Conservation (phyloP, 805 yeast genomes). For the Cyberlindnera suaveolens region DNA sequence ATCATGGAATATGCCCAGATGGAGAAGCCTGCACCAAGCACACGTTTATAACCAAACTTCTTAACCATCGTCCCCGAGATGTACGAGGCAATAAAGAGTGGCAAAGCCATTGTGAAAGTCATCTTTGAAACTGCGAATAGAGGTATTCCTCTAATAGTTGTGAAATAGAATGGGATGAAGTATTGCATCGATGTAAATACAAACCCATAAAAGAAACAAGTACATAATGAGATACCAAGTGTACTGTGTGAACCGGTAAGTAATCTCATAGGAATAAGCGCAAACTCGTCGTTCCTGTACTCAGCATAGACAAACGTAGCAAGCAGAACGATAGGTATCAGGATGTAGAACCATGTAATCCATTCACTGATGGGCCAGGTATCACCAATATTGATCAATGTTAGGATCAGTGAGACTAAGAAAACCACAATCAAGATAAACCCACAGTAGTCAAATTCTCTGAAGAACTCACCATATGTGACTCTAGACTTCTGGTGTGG, state of each 20-base stretch:
- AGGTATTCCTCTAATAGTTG: constrained; percentile 27
- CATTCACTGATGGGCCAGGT: constrained; percentile 1
- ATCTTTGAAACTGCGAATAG: constrained; percentile 7
- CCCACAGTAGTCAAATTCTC: constrained; percentile 7
- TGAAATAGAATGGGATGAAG: constrained; percentile 41
- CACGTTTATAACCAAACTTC: constrained; percentile 33
- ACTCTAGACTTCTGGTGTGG: constrained; percentile 1
- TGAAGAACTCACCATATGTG: background rate
- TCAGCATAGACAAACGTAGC: constrained; percentile 39
- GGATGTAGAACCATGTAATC: background rate
- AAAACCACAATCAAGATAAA: constrained; percentile 2
- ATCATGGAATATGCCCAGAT: constrained; percentile 36
- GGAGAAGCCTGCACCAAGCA: constrained; percentile 35
- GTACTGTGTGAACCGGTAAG: constrained; percentile 5
- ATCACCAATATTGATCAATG: constrained; percentile 9
- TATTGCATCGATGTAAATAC: constrained; percentile 40
- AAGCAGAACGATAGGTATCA: constrained; percentile 23
- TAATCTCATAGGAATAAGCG: constrained; percentile 46
- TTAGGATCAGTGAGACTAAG: constrained; percentile 4
- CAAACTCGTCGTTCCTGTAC: constrained; percentile 38
- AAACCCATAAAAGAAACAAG: constrained; percentile 43
- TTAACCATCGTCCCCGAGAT: constrained; percentile 42
- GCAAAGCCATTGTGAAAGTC: constrained; percentile 36
- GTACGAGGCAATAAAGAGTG: constrained; percentile 37
- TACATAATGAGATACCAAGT: constrained; percentile 21